phyloP scores from a whole-genome alignment of 176 grass and related monocot species.

The Triticum urartu region DNA sequence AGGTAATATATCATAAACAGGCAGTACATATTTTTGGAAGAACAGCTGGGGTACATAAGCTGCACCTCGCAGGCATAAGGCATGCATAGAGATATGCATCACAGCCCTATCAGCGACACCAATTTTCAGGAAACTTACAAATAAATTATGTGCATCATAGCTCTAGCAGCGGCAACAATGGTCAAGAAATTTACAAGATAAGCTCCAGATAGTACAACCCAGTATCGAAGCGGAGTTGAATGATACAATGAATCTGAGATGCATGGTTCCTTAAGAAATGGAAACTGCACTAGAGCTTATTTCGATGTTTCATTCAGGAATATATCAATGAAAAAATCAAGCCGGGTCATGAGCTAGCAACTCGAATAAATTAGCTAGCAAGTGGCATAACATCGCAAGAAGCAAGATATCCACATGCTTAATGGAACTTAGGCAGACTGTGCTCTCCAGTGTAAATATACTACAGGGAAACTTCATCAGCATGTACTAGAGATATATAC shows the following conservation, averaged over 20 bases:
- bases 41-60: background rate
- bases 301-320: conserved; percentile 1
- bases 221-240: background rate
- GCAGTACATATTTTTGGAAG: background rate
- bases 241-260: background rate
- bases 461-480: background rate
- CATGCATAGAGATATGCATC: background rate
- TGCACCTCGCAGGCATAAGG: background rate
- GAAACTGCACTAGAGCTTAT: background rate
- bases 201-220: background rate
- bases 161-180: background rate
- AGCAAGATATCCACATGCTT: conserved; percentile 1
- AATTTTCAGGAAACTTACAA: too few species aligned
- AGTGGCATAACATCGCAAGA: background rate
- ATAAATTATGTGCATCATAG: background rate
- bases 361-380: background rate
- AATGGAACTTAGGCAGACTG: background rate
- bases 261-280: background rate
- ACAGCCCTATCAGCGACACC: background rate
- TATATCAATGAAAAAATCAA: conserved; percentile 2
- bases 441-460: background rate
- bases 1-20: background rate
- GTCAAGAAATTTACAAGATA: background rate
- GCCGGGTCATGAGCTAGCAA: background rate
- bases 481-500: background rate